Conservation (phyloP, 1,284 basidiomycete genomes). For the Ceratobasidium sp. region DNA sequence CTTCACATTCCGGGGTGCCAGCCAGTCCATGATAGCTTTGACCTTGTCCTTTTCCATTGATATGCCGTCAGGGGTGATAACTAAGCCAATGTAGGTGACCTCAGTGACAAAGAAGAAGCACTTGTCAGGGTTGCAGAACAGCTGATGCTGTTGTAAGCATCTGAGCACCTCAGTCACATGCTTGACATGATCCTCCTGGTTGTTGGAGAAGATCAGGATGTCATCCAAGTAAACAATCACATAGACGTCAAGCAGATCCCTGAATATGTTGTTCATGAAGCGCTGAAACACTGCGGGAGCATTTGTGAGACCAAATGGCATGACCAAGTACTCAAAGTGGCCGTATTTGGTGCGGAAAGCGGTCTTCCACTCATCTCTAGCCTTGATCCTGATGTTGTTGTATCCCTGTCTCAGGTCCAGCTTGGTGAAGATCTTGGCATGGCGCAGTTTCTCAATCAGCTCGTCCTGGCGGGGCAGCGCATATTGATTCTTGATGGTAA, state of each 20-base stretch:
- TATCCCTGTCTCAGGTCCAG: too few species aligned
- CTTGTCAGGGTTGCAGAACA: slow-evolving; percentile 27
- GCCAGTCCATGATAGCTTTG: too few species aligned
- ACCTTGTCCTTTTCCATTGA: too few species aligned
- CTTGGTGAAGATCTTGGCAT: too few species aligned
- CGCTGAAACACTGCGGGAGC: slow-evolving; percentile 58
- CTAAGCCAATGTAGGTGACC: not conserved
- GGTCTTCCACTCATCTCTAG: too few species aligned
- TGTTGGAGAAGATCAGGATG: slow-evolving; percentile 41
- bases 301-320: slow-evolving; percentile 52
- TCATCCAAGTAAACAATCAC: slow-evolving; percentile 47
- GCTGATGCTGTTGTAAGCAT: not conserved
- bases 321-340: slow-evolving; percentile 59
- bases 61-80: too few species aligned
- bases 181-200: not conserved
- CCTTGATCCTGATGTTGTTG: too few species aligned
- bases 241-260: slow-evolving; percentile 28
- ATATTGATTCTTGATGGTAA: too few species aligned
- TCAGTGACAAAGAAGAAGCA: slow-evolving; percentile 48
- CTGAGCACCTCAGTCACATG: slow-evolving; percentile 33
- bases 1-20: too few species aligned
- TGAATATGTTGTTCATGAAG: slow-evolving; percentile 48
- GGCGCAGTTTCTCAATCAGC: too few species aligned
- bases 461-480: too few species aligned
- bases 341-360: too few species aligned